Base-by-base conservation (phyloP, 805 yeast genomes). In the Lachancea cidri region DNA sequence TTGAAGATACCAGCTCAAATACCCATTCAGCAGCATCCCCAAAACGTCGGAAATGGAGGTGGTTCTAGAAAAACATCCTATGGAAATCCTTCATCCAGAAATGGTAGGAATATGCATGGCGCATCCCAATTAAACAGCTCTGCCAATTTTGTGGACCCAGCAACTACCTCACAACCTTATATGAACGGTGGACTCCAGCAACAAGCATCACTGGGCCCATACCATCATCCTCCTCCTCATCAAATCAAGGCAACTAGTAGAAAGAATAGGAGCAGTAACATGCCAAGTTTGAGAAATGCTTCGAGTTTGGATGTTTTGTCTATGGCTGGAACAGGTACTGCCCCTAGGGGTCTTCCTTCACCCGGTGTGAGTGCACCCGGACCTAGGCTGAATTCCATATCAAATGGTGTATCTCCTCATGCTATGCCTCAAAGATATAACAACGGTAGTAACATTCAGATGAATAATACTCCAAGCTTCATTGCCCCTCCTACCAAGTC, bases 241-340 rank as follows among this genome's bases (percentile, higher is more conserved):
- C 44, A 36, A n/a, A 50, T 59, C 39, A 55, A 58, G 43, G 57
- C 66, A 30, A 61, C 67, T 1, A 62, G 66, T 37, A 58, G 67
- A 39, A 63, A 63, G 39, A 62, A 63, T 38, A 60, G 66, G 51
- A 46, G 49, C 22, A 60, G 65, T 33, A 54, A 55, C 35, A 55
- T 63, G 60, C 57, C 60, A 14, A 46, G 45, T n/a, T 40, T 61
- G 27, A 60, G 65, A 13, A 53, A 52, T 42, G 60, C 66, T 7
- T 60, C 66, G 1, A 58, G 54, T 36, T 34, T 52, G 7, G 47
- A 46, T 29, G 45, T 41, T n/a, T 19, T 36, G 17, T 35, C 39
- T 17, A 41, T 41, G 44, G 32, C 39, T 17, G 39, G 39, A 17
- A 31, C 39, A 11, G 44, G 44, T 8, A 19, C 39, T 13, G 36